Evolutionary conservation across 805 yeast genomes (phyloP), one percentile per base, ranked within the genome.

Genomic region (Cephaloascus albidus): DNA sequence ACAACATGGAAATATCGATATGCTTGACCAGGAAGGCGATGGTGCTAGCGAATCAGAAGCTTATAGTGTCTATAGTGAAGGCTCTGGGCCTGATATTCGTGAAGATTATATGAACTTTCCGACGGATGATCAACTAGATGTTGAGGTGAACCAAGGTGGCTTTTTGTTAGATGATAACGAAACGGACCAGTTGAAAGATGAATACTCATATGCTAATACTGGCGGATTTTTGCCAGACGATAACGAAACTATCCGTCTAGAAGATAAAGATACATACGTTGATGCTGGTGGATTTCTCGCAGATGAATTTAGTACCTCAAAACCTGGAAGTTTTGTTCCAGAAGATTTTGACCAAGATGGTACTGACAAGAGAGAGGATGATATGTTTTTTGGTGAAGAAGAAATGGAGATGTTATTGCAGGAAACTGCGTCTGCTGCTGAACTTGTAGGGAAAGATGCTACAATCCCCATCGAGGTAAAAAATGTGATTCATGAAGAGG

Each of bases 1-100:
- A 30, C 60, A 60, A 18, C 83, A 77, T 49, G 84, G 85, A 3
- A 49, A 45, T 18, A 47, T 73, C 3, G 57, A 46, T 6, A 55
- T 49, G 3, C 36, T 32, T 15, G 45, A 43, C 10, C 42, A 40
- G 28, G 42, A 37, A n/a, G 30, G 10, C 6, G 40, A 35, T 5
- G 40, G 39, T 4, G 19, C 38, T 35, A 20, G 18, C 20, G 39
- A 35, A 18, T 15, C 33, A 17, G 37, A 35, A 33, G 43, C 20
- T 10, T 41, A 31, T 27, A 20, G 39, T 10, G 38, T 30, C n/a
- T 20, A 35, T 17, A 35, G 20, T 34, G 40, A 28, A 32, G 36
- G 10, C 4, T 36, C 18, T 16, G 39, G 31, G 10, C 30, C 32
- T 39, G 38, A 20, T 20, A 20, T 26, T 4, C 14, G 28, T 3